Base-by-base conservation (phyloP, 371 early-diverging fungal species). In the Enterocytospora artemiae region DNA sequence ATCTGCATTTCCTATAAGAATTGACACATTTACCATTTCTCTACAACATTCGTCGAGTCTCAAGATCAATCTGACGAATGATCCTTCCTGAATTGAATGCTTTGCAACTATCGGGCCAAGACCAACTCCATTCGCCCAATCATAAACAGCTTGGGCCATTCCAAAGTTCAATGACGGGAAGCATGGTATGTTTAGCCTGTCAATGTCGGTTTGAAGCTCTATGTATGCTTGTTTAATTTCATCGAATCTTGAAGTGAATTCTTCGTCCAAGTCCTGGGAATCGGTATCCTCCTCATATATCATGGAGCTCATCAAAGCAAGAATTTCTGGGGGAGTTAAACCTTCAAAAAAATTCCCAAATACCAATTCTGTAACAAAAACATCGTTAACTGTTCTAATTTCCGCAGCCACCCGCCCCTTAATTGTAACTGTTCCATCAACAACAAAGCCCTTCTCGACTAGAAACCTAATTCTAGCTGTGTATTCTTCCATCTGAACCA, bases 321-420 rank as follows among this genome's bases (percentile, higher is more conserved):
- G 53, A 36, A 74, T 67, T 14, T 69, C 37, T 0, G 20, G 27
- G 28, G 66, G 50, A 25, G 25, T 12, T 30, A 69, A 61, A 28
- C 33, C 14, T n/a, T 63, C 41, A 56, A 73, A 64, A 28, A 58
- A 46, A 52, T 71, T 71, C 14, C 65, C 63, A 20, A 76, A 64
- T 14, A 73, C 61, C 58, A 76, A 57, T 50, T 76, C 76, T 36
- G 72, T 72, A 33, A 71, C 75, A 24, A 76, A 50, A 50, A 76
- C 60, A 36, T 71, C 74, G 33, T 73, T 66, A 22, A 76, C 72
- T 1, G 76, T 64, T 36, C 69, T 68, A 32, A 76, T 71, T 53
- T 74, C 74, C 2, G 69, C 71, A 16, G 74, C 73, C 25, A 68
- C 65, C 52, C 66, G 61, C 43, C 76, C 76, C 53, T 76, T 76